Percentiles rank a stretch among this genome's conserved stretches.
phyloP scores from a whole-genome alignment of 129 eudicot species.

The Cynara cardunculus region DNA sequence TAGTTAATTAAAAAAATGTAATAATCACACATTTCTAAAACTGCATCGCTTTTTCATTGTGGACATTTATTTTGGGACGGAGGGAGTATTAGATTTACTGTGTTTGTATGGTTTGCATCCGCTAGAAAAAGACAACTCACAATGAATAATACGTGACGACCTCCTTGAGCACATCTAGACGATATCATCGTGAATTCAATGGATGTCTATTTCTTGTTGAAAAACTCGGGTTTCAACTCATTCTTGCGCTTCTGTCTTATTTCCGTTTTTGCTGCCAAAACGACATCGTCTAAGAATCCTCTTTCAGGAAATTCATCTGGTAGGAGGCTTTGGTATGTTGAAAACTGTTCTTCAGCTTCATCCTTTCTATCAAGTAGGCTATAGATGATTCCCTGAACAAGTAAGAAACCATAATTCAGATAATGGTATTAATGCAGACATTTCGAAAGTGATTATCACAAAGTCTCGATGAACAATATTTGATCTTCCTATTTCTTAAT shows the following conservation, averaged over 20 bases:
- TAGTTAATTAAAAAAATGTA: not conserved
- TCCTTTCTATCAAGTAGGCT: conserved; percentile 64
- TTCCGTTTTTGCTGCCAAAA: conserved; percentile 80
- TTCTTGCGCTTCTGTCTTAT: conserved; percentile 51
- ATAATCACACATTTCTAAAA: not conserved
- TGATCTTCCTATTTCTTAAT: not conserved
- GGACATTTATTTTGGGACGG: not conserved
- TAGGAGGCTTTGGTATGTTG: conserved; percentile 65
- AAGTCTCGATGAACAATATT: not conserved
- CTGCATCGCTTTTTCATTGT: not conserved
- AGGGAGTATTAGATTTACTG: not conserved
- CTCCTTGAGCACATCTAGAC: not conserved
- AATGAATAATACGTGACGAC: conserved; percentile 5
- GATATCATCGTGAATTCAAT: not conserved
- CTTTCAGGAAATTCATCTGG: conserved; percentile 95
- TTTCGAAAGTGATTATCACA: not conserved
- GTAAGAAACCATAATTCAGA: not conserved
- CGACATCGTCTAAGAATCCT: conserved; percentile 84
- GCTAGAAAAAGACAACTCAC: conserved; percentile 7
- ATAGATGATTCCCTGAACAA: conserved; percentile 78
- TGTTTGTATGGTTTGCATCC: not conserved
- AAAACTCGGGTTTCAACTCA: conserved; percentile 46
- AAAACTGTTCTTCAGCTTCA: conserved; percentile 81
- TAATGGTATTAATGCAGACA: not conserved
- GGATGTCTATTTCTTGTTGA: conserved; percentile 27